A percentile compares a stretch with the other conserved stretches of the same genome.
Evolutionary conservation across 345 rosid species (phyloP).

Genomic region (Pistacia atlantica): DNA sequence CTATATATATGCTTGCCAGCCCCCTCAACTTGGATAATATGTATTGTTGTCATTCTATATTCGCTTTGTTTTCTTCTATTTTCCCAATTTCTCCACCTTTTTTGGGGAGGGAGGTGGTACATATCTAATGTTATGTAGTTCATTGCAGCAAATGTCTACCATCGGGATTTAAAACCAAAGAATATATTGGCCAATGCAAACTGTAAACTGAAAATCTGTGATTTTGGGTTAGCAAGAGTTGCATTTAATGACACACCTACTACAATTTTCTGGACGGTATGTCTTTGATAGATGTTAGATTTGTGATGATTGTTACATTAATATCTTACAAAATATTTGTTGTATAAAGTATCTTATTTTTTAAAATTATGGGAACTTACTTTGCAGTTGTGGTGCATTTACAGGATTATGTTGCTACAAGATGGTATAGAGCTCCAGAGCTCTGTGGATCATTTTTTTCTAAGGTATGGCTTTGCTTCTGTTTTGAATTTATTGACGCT

Average conservation of each 20-base stretch:
- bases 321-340: neutral
- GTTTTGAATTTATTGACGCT: neutral
- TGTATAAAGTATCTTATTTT: neutral
- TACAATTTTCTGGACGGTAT: constrained; percentile 93
- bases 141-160: constrained; percentile 89
- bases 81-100: neutral
- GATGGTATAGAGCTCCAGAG: constrained; percentile 99
- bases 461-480: constrained; percentile 52
- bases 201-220: constrained; percentile 94
- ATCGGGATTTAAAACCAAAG: constrained; percentile 93
- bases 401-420: constrained; percentile 96
- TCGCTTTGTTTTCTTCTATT: neutral
- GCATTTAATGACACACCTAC: constrained; percentile 90
- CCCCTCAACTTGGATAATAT: neutral
- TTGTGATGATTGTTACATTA: constrained; percentile 12
- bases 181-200: constrained; percentile 98
- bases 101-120: neutral
- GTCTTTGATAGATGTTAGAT: constrained; percentile 17
- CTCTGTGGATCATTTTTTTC: constrained; percentile 98
- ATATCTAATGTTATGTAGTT: constrained; percentile 29
- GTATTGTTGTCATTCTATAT: neutral
- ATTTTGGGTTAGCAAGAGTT: constrained; percentile 95
- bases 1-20: neutral
- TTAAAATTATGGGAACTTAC: constrained; percentile 13
- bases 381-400: constrained; percentile 22